Evolutionary conservation across 805 yeast genomes (phyloP).

Genomic region (Wickerhamomyces bovis): DNA sequence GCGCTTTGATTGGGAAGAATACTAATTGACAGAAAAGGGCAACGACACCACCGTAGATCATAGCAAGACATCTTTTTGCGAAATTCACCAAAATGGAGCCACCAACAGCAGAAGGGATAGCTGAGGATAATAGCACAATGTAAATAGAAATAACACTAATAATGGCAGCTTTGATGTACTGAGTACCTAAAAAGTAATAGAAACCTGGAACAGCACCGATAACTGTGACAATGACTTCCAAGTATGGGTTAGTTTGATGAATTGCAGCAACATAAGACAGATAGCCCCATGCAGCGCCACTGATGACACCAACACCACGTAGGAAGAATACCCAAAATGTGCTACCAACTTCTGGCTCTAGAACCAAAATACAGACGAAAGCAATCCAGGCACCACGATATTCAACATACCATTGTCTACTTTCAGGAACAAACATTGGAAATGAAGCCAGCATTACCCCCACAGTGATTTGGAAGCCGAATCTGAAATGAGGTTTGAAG

Average conservation of each 20-base stretch:
- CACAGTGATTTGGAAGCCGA: conserved; percentile 40
- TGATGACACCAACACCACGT: conserved; percentile 40
- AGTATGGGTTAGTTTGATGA: conserved; percentile 33
- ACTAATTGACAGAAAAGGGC: conserved; percentile 40
- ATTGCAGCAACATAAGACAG: conserved; percentile 39
- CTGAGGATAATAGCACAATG: conserved; percentile 40
- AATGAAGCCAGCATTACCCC: conserved; percentile 42
- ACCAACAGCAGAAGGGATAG: conserved; percentile 31
- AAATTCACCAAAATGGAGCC: conserved; percentile 39
- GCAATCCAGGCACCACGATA: conserved; percentile 49
- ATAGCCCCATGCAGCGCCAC: conserved; percentile 46
- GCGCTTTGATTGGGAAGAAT: conserved; percentile 42
- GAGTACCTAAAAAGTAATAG: conserved; percentile 38
- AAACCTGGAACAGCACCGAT: conserved; percentile 42
- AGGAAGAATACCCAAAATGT: conserved; percentile 42
- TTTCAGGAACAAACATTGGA: conserved; percentile 43
- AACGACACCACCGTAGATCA: conserved; percentile 43
- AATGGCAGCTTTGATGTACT: conserved; percentile 46
- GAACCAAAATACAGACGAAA: conserved; percentile 42
- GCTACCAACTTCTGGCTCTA: conserved; percentile 47
- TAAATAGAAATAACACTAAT: conserved; percentile 42
- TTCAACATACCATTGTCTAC: conserved; percentile 43
- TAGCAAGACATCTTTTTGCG: conserved; percentile 45
- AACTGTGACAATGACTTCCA: conserved; percentile 36
- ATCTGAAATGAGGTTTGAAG: conserved; percentile 33